phyloP scores from a whole-genome alignment of 345 rosid species.

The Populus nigra region DNA sequence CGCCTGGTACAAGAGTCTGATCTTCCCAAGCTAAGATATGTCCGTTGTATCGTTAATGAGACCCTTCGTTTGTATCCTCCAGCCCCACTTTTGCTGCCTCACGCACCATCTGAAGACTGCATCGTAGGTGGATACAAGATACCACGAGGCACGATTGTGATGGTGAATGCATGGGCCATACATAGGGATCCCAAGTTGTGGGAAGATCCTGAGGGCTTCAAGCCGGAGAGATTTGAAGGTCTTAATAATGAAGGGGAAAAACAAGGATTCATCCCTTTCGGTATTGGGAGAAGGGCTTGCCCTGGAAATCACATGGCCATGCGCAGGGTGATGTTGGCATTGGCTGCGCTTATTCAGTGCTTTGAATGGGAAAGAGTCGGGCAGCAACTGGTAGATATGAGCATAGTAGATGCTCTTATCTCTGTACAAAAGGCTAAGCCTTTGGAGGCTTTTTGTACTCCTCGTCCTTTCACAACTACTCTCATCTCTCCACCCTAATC shows the following conservation, averaged over 20 bases:
- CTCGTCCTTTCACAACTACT: not conserved
- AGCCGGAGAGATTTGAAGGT: conserved; percentile 41
- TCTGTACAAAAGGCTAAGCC: conserved; percentile 32
- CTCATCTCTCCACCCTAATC: too few relatives aligned
- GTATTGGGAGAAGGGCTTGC: conserved; percentile 14
- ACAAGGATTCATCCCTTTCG: conserved; percentile 29
- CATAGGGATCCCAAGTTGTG: conserved; percentile 37
- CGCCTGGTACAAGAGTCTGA: conserved; percentile 26
- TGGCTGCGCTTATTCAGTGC: conserved; percentile 30
- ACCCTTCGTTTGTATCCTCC: conserved; percentile 22
- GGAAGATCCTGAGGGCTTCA: conserved; percentile 25
- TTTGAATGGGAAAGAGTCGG: conserved; percentile 31
- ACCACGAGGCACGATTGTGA: conserved; percentile 23
- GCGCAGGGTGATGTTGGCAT: conserved; percentile 20
- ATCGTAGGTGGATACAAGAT: conserved; percentile 23
- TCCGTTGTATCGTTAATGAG: conserved; percentile 24
- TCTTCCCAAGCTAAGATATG: conserved; percentile 15
- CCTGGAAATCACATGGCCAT: conserved; percentile 16
- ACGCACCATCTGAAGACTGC: conserved; percentile 23
- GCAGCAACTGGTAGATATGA: conserved; percentile 15
- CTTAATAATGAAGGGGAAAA: conserved; percentile 1
- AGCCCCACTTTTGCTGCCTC: conserved; percentile 30
- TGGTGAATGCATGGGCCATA: not conserved
- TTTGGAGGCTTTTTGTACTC: conserved; percentile 28
- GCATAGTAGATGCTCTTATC: conserved; percentile 18